Evolutionary conservation across 2,329 filamentous ascomycete genomes (phyloP).

Genomic region (Emergomyces orientalis): DNA sequence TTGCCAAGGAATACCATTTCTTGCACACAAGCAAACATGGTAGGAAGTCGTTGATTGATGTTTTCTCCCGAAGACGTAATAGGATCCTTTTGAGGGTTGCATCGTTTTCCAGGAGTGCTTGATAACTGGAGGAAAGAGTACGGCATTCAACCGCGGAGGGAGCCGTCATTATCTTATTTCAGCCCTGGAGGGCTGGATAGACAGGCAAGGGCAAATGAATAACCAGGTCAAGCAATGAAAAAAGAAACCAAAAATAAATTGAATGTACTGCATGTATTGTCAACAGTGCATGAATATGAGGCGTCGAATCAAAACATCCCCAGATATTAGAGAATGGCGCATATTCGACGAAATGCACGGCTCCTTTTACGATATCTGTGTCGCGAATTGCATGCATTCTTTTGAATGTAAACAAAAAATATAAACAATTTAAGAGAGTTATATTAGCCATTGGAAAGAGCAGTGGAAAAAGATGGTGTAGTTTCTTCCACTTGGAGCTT

Average conservation of each 20-base stretch:
- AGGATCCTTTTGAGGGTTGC: conserved; percentile 3
- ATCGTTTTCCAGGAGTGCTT: background rate
- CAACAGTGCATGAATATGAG: background rate
- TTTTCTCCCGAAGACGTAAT: conserved; percentile 5
- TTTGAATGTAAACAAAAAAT: background rate
- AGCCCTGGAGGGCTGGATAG: background rate
- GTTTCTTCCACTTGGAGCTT: background rate
- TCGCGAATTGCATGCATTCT: background rate
- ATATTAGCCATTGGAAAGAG: background rate
- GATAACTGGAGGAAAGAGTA: background rate
- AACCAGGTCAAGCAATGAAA: background rate
- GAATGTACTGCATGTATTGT: background rate
- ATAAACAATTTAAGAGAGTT: background rate
- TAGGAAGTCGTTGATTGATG: conserved; percentile 3
- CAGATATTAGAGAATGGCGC: background rate
- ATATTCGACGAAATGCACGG: background rate
- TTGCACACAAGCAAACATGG: conserved; percentile 8
- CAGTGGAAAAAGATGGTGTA: background rate
- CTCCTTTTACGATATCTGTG: background rate
- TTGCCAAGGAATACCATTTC: conserved; percentile 5
- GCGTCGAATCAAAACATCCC: background rate
- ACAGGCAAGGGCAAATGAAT: background rate
- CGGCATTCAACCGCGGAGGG: background rate
- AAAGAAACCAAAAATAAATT: background rate
- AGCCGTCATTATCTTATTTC: background rate